Evolutionary conservation across 2,329 filamentous ascomycete genomes (phyloP), one percentile per base, ranked within the genome.

Genomic region (Pleomassaria siparia): DNA sequence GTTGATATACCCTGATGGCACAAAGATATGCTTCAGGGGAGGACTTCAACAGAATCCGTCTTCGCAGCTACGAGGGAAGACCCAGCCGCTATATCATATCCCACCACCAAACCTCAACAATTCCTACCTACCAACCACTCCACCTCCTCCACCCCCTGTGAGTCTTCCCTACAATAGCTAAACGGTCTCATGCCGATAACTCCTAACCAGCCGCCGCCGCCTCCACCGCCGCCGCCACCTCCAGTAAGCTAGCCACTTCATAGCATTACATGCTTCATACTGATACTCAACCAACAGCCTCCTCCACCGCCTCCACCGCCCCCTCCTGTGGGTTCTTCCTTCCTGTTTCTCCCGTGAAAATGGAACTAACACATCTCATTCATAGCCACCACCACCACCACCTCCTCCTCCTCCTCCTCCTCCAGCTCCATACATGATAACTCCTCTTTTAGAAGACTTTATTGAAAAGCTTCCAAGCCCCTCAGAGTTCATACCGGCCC

Each of bases 401-500:
- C n/a, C 32, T 32, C 52, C 54, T 20, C 46, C 53, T 6, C 49
- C 47, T 12, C 43, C 47, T 2, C 29, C 47, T 8, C 35, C 56
- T 3, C 50, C 52, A 16, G 13, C 6, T 18, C 26, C 28, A 24
- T 28, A 15, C 16, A 26, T 40, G 25, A 12, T 24, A 13, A 13
- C 15, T 11, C 42, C 54, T 16, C 47, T 53, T 1, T 24, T 20
- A 29, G 12, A 4, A 40, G 12, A 6, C 15, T 28, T 3, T 40
- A 4, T 43, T 9, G 47, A 53, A 21, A 45, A 54, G 20, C 48
- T 57, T 0, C 51, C 49, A 1, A 55, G 43, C 1, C 54, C 59
- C 5, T 46, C 50, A 2, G 46, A 55, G 1, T 48, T 69, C 2
- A 59, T 67, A 2, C 57, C 55, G 9, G 39, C 46, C 0, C 56